Conservation (phyloP, 257 asterid species). For the Nicotiana tabacum region DNA sequence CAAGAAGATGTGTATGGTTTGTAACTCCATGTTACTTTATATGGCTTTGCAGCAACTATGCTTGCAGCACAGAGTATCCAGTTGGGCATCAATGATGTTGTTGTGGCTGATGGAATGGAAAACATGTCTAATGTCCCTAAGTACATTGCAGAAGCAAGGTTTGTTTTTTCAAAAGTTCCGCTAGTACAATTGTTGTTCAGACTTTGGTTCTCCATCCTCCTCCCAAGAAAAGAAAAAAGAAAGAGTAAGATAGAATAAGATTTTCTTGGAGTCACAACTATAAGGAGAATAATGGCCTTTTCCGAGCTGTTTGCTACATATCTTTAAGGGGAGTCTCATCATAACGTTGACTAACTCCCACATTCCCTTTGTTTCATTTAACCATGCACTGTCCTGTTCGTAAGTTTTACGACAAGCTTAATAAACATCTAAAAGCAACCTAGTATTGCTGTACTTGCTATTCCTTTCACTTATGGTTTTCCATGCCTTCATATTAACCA, state of each 20-base stretch:
- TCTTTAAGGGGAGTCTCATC: not conserved
- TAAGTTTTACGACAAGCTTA: not conserved
- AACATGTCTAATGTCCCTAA: constrained; percentile 95
- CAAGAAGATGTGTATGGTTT: not conserved
- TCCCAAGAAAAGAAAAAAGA: not conserved
- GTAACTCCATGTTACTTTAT: constrained; percentile 4
- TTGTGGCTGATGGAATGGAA: constrained; percentile 98
- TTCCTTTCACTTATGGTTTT: not conserved
- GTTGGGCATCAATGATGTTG: constrained; percentile 85
- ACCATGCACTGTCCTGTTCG: not conserved
- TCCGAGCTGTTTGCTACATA: not conserved
- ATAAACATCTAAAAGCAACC: not conserved
- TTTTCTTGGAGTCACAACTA: not conserved
- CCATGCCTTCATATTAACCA: not conserved
- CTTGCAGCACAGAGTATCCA: constrained; percentile 86
- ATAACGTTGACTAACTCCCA: not conserved
- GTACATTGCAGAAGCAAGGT: constrained; percentile 93
- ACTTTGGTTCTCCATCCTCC: not conserved
- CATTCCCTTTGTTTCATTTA: not conserved
- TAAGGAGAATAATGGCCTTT: not conserved
- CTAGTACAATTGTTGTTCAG: not conserved
- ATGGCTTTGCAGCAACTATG: constrained; percentile 67
- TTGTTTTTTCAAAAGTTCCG: constrained; percentile 14
- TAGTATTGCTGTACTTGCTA: not conserved
- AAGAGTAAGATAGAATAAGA: not conserved